Evolutionary conservation across 306 rosid genomes (phyloP).

Genomic region (Comarum palustre): DNA sequence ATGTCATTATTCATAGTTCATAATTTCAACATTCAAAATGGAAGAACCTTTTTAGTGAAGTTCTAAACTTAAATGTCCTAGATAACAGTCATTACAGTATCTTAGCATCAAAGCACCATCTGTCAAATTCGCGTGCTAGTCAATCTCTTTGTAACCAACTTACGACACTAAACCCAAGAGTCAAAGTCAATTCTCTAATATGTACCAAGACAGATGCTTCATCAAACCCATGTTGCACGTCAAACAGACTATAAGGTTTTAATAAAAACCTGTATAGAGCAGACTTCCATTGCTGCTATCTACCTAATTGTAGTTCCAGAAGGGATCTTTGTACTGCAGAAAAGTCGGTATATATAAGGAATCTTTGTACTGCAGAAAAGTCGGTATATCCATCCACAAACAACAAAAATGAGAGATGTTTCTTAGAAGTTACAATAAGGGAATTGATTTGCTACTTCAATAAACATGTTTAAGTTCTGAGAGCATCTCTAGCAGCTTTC

Average conservation of each 20-base stretch:
- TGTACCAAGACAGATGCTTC: background rate
- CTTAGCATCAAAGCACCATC: background rate
- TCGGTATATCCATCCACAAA: constrained; percentile 1
- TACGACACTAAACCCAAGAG: constrained; percentile 2
- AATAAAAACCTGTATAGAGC: background rate
- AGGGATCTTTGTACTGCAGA: background rate
- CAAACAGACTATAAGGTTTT: background rate
- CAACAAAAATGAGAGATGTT: background rate
- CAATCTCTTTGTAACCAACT: background rate
- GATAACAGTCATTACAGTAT: background rate
- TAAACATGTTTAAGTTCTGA: background rate
- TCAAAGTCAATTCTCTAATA: constrained; percentile 12
- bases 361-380: background rate
- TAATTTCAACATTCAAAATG: background rate
- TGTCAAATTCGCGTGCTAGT: too few species aligned
- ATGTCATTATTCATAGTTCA: background rate
- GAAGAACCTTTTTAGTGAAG: background rate
- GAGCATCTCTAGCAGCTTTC: too few species aligned
- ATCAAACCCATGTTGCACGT: background rate
- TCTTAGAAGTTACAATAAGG: background rate
- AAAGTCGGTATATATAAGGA: background rate
- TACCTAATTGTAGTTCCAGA: background rate
- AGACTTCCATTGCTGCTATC: background rate
- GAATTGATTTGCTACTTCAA: background rate
- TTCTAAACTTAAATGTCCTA: background rate